Conservation (phyloP, 164 flowering plant genomes). For the Umbilicus rupestris region DNA sequence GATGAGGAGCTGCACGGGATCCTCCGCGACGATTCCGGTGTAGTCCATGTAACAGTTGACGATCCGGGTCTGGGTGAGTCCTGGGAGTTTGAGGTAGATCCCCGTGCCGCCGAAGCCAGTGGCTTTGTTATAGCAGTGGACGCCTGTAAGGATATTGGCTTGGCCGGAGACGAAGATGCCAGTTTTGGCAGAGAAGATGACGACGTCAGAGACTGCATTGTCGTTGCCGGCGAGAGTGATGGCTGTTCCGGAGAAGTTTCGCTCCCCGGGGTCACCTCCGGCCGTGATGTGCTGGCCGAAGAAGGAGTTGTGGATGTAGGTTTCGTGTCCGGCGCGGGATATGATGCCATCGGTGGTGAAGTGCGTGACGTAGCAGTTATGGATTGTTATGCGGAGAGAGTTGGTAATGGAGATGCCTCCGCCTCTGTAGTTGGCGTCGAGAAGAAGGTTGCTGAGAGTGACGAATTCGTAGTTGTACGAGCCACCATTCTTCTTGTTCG, state of each 20-base stretch:
- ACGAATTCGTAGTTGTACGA: slow-evolving; percentile 42
- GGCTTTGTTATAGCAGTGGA: slow-evolving; percentile 92
- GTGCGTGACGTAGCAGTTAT: slow-evolving; percentile 78
- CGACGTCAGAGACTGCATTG: slow-evolving; percentile 69
- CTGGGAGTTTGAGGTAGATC: slow-evolving; percentile 51
- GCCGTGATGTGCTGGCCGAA: slow-evolving; percentile 87
- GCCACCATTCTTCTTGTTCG: neutral
- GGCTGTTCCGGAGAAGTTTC: slow-evolving; percentile 57
- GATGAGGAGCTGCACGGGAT: slow-evolving; percentile 72
- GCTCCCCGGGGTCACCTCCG: slow-evolving; percentile 55
- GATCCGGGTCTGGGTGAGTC: slow-evolving; percentile 69
- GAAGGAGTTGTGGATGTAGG: slow-evolving; percentile 63
- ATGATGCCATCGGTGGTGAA: slow-evolving; percentile 49
- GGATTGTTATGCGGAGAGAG: slow-evolving; percentile 65
- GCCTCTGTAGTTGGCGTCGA: slow-evolving; percentile 64
- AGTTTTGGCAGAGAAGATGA: slow-evolving; percentile 57
- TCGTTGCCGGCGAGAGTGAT: slow-evolving; percentile 63
- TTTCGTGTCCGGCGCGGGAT: slow-evolving; percentile 67
- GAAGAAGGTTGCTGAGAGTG: slow-evolving; percentile 51
- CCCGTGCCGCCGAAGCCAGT: slow-evolving; percentile 87
- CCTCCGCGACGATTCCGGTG: slow-evolving; percentile 87
- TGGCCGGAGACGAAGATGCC: slow-evolving; percentile 67
- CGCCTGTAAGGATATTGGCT: slow-evolving; percentile 67
- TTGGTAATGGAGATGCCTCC: slow-evolving; percentile 58
- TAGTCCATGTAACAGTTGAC: slow-evolving; percentile 73